A percentile compares a stretch with the other conserved stretches of the same genome.
Evolutionary conservation across 805 yeast genomes (phyloP).

Genomic region (Tetrapisispora namnaoensis): DNA sequence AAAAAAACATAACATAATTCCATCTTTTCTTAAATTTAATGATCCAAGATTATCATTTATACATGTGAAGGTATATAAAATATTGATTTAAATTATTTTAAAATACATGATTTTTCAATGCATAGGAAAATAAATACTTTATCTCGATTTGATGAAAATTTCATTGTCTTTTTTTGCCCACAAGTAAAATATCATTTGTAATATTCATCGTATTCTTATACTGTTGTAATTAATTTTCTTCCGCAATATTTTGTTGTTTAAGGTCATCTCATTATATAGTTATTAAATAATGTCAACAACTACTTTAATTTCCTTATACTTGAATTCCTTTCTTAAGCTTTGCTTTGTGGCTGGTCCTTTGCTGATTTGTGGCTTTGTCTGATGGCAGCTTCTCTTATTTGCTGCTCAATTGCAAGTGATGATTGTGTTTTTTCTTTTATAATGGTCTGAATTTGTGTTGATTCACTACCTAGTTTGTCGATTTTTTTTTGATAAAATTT

Average conservation of each 20-base stretch:
- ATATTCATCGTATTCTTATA: neutral
- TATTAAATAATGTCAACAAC: neutral
- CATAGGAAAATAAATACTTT: neutral
- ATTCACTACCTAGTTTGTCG: slow-evolving; percentile 59
- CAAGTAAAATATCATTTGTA: neutral
- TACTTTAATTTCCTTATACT: no score
- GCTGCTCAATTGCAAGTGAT: slow-evolving; percentile 24
- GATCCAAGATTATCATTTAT: neutral
- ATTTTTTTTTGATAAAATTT: slow-evolving; percentile 67
- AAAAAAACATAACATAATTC: neutral
- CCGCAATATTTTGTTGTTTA: neutral
- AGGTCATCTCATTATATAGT: neutral
- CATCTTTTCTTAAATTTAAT: neutral
- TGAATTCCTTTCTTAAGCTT: neutral
- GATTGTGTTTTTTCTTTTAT: slow-evolving; percentile 61
- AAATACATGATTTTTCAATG: neutral
- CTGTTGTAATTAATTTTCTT: neutral
- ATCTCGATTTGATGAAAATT: no score
- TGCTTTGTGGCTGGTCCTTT: slow-evolving; percentile 4
- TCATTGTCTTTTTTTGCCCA: neutral
- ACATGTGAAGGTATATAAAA: neutral
- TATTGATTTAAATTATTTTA: neutral
- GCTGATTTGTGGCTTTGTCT: slow-evolving; percentile 15
- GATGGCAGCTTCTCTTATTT: slow-evolving; percentile 23
- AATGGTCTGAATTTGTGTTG: slow-evolving; percentile 61